phyloP scores from a whole-genome alignment of 2,329 filamentous ascomycete species.

The Paradendryphiella salina region DNA sequence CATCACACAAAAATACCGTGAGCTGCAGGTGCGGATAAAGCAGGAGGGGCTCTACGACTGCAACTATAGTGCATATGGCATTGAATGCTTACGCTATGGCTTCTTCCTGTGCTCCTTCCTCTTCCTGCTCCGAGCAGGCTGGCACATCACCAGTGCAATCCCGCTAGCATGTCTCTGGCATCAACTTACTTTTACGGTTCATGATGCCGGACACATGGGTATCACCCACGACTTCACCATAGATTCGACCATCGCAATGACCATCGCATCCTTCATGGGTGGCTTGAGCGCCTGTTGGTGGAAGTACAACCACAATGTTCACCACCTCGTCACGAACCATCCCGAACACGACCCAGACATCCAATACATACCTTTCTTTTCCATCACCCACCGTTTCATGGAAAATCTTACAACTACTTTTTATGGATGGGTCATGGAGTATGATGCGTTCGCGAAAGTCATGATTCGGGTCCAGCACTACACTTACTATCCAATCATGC shows the following conservation, averaged over 20 bases:
- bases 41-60: constrained; percentile 80
- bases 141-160: constrained; percentile 65
- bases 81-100: constrained; percentile 73
- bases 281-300: constrained; percentile 94
- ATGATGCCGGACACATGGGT: constrained; percentile 96
- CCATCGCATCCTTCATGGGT: constrained; percentile 86
- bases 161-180: constrained; percentile 89
- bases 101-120: constrained; percentile 67
- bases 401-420: constrained; percentile 65
- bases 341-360: constrained; percentile 97
- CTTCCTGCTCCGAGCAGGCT: constrained; percentile 48
- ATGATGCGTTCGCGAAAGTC: constrained; percentile 63
- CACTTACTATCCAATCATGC: constrained; percentile 70
- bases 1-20: constrained; percentile 81
- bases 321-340: constrained; percentile 93
- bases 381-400: constrained; percentile 68
- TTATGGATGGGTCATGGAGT: constrained; percentile 67
- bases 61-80: constrained; percentile 77
- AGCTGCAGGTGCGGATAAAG: constrained; percentile 70
- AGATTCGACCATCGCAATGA: constrained; percentile 84
- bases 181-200: constrained; percentile 88
- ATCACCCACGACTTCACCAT: constrained; percentile 88
- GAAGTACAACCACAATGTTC: constrained; percentile 95
- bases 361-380: constrained; percentile 71
- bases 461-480: constrained; percentile 65